A percentile compares a stretch with the other conserved stretches of the same genome.
Conservation (phyloP, 2,329 filamentous ascomycete genomes). For the Sporothrix brasiliensis region DNA sequence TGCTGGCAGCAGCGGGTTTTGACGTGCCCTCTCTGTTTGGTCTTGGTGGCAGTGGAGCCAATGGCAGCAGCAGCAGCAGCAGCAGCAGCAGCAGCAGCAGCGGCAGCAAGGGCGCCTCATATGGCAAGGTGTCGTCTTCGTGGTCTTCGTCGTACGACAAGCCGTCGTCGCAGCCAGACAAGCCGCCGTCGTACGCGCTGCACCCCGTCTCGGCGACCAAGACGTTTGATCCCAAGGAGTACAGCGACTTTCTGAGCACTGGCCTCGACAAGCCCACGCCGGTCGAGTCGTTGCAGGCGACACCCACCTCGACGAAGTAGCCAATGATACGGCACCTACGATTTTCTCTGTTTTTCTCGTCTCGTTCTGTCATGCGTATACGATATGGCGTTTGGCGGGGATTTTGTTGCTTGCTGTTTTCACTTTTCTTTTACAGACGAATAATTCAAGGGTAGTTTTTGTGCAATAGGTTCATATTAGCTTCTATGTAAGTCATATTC, state of each 20-base stretch:
- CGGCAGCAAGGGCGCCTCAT: not conserved
- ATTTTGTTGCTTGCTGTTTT: not conserved
- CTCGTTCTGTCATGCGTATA: not conserved
- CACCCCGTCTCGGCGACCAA: not conserved
- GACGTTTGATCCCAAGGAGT: not conserved
- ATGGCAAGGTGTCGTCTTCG: not conserved
- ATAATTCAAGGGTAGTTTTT: too few relatives aligned
- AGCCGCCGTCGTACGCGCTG: slow-evolving; percentile 16
- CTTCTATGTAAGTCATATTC: not conserved
- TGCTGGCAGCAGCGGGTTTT: slow-evolving; percentile 27
- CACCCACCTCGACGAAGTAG: not conserved
- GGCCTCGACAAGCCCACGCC: slow-evolving; percentile 11
- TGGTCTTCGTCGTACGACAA: not conserved
- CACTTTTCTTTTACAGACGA: not conserved
- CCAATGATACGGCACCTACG: not conserved
- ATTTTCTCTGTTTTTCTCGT: not conserved
- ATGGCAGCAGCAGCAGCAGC: too few relatives aligned
- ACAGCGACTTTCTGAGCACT: not conserved
- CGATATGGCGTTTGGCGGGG: not conserved
- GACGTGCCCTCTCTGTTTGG: not conserved
- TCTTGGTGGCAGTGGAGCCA: too few relatives aligned
- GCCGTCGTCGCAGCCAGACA: not conserved
- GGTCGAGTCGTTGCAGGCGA: not conserved
- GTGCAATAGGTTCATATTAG: not conserved
- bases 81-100: not conserved